Evolutionary conservation across 2,329 filamentous ascomycete species (phyloP), one percentile per base, ranked within the genome.

Genomic region (Pseudocercospora musae): DNA sequence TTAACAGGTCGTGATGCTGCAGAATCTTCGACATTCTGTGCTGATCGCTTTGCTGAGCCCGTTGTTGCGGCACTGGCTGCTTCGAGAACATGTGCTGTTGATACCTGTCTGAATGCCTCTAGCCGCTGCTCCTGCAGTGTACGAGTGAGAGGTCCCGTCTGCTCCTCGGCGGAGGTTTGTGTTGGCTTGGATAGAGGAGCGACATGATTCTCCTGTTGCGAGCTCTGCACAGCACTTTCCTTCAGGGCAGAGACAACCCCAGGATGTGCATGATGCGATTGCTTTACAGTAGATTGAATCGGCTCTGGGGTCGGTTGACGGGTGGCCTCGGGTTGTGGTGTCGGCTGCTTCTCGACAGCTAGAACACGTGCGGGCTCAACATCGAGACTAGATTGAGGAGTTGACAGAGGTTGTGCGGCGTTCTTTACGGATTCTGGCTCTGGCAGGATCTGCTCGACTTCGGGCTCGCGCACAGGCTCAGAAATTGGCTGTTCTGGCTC

Each of bases 1-100:
- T 70, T 70, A 3, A 66, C 61, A 31, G 68, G 63, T n/a, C 63
- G 42, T 31, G 58, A 23, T 49, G 49, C 60, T 31, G 62, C 13
- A 2, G 53, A 21, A 2, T 65, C 23, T 25, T 57, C 29, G 2
- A 44, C 57, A 25, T 49, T 60, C 40, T 53, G 58, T 44, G 54
- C 49, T 55, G 58, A 58, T 42, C 61, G 55, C 48, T 60, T 60
- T 18, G 53, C 33, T 27, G 57, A 9, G 10, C 53, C 46, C 11
- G 44, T 37, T 29, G 57, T 46, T 21, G 23, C 23, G 21, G 48
- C 42, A 53, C 59, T 27, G 54, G 42, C 55, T 25, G 62, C 13
- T 40, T 61, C 49, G 15, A 25, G 20, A 6, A 59, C 56, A 31
- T 59, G 50, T 29, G 46, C 52, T 8, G 52, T 44, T 20, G 29